Evolutionary conservation across 164 flowering plant genomes (phyloP).

Genomic region (Macadamia integrifolia): DNA sequence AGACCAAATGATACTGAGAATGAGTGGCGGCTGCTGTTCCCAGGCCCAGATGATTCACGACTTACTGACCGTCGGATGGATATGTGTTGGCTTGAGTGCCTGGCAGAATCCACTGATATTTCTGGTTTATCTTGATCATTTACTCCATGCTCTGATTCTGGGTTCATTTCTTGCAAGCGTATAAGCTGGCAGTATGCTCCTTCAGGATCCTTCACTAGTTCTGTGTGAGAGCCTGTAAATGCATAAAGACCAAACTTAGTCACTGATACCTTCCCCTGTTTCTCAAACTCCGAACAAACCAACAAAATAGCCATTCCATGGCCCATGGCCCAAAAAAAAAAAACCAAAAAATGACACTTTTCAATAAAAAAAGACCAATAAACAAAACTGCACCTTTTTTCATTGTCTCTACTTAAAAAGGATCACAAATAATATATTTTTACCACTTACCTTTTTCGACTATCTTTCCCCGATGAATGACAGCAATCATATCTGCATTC

Average conservation of each 20-base stretch:
- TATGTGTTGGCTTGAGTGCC: constrained; percentile 10
- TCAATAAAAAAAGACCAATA: not conserved
- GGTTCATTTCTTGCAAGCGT: constrained; percentile 20
- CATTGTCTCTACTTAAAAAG: not conserved
- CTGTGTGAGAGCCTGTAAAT: constrained; percentile 19
- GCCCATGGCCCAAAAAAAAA: not conserved
- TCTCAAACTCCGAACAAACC: too few relatives aligned
- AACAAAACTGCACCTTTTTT: not conserved
- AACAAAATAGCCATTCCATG: not conserved
- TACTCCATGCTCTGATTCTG: constrained; percentile 7
- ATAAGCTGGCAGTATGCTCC: constrained; percentile 26
- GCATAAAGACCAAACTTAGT: not conserved
- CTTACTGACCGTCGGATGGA: not conserved
- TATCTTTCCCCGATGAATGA: constrained; percentile 12
- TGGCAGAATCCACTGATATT: constrained; percentile 3
- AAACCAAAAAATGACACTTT: too few relatives aligned
- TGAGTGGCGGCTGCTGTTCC: constrained; percentile 3
- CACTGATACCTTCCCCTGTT: too few relatives aligned
- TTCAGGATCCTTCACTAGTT: constrained; percentile 13
- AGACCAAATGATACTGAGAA: constrained; percentile 3
- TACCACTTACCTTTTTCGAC: constrained; percentile 8
- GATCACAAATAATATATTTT: not conserved
- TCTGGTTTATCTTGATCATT: constrained; percentile 9
- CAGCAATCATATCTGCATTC: constrained; percentile 13
- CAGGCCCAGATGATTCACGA: not conserved